These are phyloP conservation scores for Fusarium veterinarium DNA, from an alignment of 2,329 filamentous ascomycete species.

Conservation along the genomic window DNA sequence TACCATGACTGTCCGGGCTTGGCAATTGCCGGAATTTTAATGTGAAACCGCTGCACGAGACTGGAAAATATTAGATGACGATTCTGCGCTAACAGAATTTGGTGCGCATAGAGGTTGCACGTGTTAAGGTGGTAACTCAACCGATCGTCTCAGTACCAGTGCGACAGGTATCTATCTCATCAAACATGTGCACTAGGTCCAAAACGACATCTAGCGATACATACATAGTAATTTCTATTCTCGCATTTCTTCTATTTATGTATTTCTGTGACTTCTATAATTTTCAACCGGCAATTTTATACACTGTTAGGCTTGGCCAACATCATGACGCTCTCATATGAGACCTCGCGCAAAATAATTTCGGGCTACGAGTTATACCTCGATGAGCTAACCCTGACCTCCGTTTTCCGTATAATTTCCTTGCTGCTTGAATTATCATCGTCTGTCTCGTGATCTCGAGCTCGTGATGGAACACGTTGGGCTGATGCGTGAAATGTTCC, in stretches of 20 bases:
- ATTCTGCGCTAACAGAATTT: background rate
- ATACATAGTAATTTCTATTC: background rate
- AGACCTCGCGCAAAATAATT: background rate
- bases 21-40: rapidly evolving
- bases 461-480: background rate
- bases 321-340: rapidly evolving
- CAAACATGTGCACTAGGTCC: background rate
- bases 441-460: background rate
- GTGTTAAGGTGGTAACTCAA: too few species aligned
- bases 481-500: background rate
- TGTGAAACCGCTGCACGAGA: rapidly evolving
- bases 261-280: rapidly evolving
- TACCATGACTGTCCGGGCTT: background rate
- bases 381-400: background rate
- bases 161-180: background rate
- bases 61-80: rapidly evolving
- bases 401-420: slow-evolving; percentile 10
- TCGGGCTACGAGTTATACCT: background rate
- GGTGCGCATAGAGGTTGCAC: too few species aligned
- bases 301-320: too few species aligned
- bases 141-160: too few species aligned
- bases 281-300: rapidly evolving
- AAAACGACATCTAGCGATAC: background rate
- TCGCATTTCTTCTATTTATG: rapidly evolving
- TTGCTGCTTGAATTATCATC: slow-evolving; percentile 13